Conservation (phyloP, 2,329 filamentous ascomycete genomes). For the Fusarium nurragi region DNA sequence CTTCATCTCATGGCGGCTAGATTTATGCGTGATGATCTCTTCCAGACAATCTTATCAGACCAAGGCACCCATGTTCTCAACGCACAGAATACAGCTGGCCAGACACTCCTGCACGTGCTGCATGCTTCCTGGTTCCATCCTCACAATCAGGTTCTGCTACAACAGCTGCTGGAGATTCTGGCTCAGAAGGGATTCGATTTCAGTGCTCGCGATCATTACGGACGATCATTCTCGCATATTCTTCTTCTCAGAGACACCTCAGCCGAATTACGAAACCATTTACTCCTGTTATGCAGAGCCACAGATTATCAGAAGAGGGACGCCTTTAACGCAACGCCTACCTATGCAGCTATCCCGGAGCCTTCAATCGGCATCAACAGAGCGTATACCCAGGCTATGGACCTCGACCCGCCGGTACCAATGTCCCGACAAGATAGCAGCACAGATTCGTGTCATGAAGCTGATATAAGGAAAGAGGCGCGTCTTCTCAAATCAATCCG, state of each 20-base stretch:
- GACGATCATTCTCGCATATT: conserved; percentile 63
- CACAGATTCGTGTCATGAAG: conserved; percentile 3
- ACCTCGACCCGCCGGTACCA: conserved; percentile 38
- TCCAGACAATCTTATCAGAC: conserved; percentile 38
- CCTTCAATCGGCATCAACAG: conserved; percentile 10
- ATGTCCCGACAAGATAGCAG: neutral
- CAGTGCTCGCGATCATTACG: conserved; percentile 58
- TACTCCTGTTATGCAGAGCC: conserved; percentile 45
- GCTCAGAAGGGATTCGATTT: conserved; percentile 44
- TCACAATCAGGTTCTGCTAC: conserved; percentile 40
- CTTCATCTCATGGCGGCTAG: conserved; percentile 58
- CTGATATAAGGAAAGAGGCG: conserved; percentile 28
- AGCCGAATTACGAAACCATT: conserved; percentile 45
- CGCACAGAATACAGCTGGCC: conserved; percentile 54
- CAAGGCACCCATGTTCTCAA: conserved; percentile 38
- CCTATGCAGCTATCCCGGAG: neutral
- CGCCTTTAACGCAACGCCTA: conserved; percentile 56
- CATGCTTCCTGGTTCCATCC: conserved; percentile 47
- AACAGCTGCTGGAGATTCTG: conserved; percentile 41
- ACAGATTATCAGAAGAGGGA: conserved; percentile 54
- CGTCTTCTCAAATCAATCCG: conserved; percentile 39
- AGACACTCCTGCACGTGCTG: conserved; percentile 61
- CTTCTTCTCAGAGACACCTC: conserved; percentile 47
- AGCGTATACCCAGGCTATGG: conserved; percentile 25
- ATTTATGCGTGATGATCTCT: conserved; percentile 42